These are phyloP conservation scores for Cucurbita moschata DNA, from an alignment of 306 rosid genomes.

Conservation along the genomic window DNA sequence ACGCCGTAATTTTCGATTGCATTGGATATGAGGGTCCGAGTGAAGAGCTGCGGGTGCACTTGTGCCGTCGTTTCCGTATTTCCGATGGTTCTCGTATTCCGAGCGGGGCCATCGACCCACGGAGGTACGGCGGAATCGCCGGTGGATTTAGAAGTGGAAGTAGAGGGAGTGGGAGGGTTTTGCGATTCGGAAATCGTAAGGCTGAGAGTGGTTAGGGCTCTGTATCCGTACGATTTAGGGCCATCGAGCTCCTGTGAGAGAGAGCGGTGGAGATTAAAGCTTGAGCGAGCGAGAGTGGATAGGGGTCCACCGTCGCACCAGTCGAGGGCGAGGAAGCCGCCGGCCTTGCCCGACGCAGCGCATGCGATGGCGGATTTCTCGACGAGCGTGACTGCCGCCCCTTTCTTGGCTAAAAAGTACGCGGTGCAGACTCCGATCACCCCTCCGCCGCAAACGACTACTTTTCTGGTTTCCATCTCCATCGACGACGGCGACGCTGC, in stretches of 20 bases:
- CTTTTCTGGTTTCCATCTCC: conserved; percentile 29
- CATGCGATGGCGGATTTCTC: conserved; percentile 71
- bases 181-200: conserved; percentile 37
- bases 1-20: conserved; percentile 55
- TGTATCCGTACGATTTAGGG: conserved; percentile 58
- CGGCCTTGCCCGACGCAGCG: conserved; percentile 90
- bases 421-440: conserved; percentile 76
- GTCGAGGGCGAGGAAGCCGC: conserved; percentile 87
- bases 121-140: conserved; percentile 17
- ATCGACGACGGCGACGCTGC: conserved; percentile 9
- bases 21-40: conserved; percentile 33
- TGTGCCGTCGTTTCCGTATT: conserved; percentile 59
- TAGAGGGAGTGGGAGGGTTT: background rate
- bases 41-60: conserved; percentile 70
- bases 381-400: conserved; percentile 68
- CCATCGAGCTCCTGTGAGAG: conserved; percentile 62
- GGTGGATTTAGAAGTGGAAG: conserved; percentile 18
- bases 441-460: conserved; percentile 83
- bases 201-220: conserved; percentile 59
- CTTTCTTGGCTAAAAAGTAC: conserved; percentile 58
- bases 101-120: conserved; percentile 65
- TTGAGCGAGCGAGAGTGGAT: conserved; percentile 48
- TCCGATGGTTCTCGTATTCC: conserved; percentile 39
- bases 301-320: conserved; percentile 79
- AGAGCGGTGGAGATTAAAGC: conserved; percentile 78